These are phyloP conservation scores for Fraxinus pennsylvanica DNA, from an alignment of 257 asterid species.

Conservation along the genomic window DNA sequence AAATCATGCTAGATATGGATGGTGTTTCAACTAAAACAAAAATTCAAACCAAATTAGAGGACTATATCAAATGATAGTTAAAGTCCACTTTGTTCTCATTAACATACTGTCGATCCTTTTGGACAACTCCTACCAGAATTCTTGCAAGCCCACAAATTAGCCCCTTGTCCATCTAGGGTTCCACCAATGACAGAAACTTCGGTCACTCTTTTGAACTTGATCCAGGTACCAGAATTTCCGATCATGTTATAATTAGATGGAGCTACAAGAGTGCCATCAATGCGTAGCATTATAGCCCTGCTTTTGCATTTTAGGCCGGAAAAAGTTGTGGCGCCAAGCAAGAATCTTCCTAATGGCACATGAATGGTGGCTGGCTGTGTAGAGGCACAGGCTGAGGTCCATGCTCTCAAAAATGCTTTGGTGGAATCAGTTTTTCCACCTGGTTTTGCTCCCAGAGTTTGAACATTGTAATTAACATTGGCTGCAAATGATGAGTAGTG, in stretches of 20 bases:
- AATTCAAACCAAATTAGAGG: background rate
- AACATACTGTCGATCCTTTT: constrained; percentile 39
- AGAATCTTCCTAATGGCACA: constrained; percentile 50
- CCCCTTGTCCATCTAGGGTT: constrained; percentile 46
- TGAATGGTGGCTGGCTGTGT: constrained; percentile 37
- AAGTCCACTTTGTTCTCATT: background rate
- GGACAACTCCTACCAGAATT: constrained; percentile 47
- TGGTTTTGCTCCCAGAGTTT: constrained; percentile 43
- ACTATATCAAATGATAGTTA: background rate
- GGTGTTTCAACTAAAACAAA: too few species aligned
- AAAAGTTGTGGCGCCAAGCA: constrained; percentile 30
- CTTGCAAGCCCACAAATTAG: constrained; percentile 50
- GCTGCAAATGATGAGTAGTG: constrained; percentile 28
- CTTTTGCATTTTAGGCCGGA: constrained; percentile 41
- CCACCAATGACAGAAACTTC: constrained; percentile 63
- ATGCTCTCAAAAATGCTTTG: constrained; percentile 42
- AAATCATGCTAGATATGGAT: too few species aligned
- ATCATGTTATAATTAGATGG: constrained; percentile 49
- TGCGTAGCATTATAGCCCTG: constrained; percentile 35
- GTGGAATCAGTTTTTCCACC: constrained; percentile 45
- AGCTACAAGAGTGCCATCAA: constrained; percentile 59
- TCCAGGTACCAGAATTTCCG: constrained; percentile 43
- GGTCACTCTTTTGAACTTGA: constrained; percentile 45
- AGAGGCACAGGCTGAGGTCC: constrained; percentile 51
- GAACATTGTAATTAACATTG: constrained; percentile 33